Conservation (phyloP, 768 basidiomycete species). For the Lactarius sp. region DNA sequence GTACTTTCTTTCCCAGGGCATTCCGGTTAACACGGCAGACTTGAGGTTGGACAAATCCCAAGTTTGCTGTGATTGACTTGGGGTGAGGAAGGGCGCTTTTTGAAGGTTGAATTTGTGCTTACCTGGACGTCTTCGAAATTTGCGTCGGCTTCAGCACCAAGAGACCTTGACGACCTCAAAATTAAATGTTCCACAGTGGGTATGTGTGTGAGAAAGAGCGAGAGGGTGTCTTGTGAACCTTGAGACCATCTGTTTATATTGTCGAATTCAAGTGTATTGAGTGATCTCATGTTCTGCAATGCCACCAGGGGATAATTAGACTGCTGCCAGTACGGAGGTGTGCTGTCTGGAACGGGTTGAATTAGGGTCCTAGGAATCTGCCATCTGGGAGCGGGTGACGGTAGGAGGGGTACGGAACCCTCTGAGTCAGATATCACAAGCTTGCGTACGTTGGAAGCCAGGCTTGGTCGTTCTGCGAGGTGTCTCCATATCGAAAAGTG, state of each 20-base stretch:
- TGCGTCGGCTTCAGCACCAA: not conserved
- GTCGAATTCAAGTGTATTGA: conserved; percentile 19
- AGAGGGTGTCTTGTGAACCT: conserved; percentile 18
- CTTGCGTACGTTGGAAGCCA: conserved; percentile 20
- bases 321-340: not conserved
- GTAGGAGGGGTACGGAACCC: not conserved
- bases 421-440: conserved; percentile 15
- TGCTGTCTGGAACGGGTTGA: not conserved
- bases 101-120: not conserved
- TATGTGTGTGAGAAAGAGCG: conserved; percentile 18
- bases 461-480: conserved; percentile 19
- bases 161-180: conserved; percentile 16
- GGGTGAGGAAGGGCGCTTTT: not conserved
- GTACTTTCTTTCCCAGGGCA: conserved; percentile 20
- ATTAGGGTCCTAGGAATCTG: conserved; percentile 12
- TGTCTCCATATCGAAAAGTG: conserved; percentile 17
- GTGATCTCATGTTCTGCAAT: conserved; percentile 17
- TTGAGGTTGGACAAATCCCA: conserved; percentile 21
- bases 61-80: not conserved
- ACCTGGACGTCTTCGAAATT: not conserved
- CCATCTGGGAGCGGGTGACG: conserved; percentile 3
- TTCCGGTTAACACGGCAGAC: conserved; percentile 19
- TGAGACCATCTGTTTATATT: conserved; percentile 14
- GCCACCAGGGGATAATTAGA: conserved; percentile 9
- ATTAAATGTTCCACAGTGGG: conserved; percentile 19